These are phyloP conservation scores for Umbilicaria muhlenbergii DNA, from an alignment of 495 filamentous ascomycete genomes.

Conservation along the genomic window DNA sequence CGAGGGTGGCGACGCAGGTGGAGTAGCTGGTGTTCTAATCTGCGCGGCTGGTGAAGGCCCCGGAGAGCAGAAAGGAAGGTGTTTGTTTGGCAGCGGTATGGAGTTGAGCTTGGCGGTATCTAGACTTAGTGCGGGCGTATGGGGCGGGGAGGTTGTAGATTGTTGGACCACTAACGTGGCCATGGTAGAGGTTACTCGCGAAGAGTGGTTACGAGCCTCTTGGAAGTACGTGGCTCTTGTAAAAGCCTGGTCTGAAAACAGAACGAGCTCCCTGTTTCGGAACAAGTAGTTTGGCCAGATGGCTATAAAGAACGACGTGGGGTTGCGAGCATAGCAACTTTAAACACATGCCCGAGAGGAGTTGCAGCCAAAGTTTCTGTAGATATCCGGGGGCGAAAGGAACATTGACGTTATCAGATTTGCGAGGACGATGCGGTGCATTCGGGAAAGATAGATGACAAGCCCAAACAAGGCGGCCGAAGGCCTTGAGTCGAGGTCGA, in stretches of 20 bases:
- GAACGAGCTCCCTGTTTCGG: neutral
- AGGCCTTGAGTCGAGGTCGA: too few relatives aligned
- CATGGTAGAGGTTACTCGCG: slow-evolving; percentile 16
- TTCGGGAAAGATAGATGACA: too few relatives aligned
- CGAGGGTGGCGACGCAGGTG: slow-evolving; percentile 47
- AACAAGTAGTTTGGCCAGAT: too few relatives aligned
- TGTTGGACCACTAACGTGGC: slow-evolving; percentile 37
- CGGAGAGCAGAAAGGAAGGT: slow-evolving; percentile 71
- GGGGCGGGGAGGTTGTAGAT: slow-evolving; percentile 27
- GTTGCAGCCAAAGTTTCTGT: too few relatives aligned
- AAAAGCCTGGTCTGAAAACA: neutral
- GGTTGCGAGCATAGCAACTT: too few relatives aligned
- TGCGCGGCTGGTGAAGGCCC: slow-evolving; percentile 47
- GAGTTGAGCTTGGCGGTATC: slow-evolving; percentile 21
- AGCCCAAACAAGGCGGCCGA: too few relatives aligned
- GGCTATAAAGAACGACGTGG: too few relatives aligned
- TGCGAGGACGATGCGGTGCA: too few relatives aligned
- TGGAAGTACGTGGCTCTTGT: neutral
- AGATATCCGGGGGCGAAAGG: too few relatives aligned
- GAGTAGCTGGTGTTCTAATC: slow-evolving; percentile 32
- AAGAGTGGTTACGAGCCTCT: neutral
- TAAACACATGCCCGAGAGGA: too few relatives aligned
- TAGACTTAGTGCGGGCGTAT: slow-evolving; percentile 24
- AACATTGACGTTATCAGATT: too few relatives aligned
- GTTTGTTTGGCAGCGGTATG: slow-evolving; percentile 76